Evolutionary conservation across 2,329 filamentous ascomycete species (phyloP), one percentile per base, ranked within the genome.

Genomic region (Xylaria arbuscula): DNA sequence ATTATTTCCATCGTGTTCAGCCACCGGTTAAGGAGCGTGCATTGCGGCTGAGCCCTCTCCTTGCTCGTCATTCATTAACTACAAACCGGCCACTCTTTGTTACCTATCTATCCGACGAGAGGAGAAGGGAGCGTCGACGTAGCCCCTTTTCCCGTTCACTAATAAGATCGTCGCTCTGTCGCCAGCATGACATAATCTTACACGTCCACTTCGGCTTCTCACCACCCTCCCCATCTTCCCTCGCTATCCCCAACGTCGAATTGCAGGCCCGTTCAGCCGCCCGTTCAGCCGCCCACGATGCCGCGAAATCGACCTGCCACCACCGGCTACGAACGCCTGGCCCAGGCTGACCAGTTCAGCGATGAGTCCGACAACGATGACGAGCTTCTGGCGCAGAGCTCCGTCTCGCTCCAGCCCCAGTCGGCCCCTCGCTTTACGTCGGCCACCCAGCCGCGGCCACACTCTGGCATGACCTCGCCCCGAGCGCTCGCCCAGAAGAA

Each of bases 281-380:
- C 28, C 28, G 13, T 13, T 32, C 38, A 47, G 6, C 64, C 59
- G 66, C 67, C 28, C 74, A 83, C 76, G 71, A 93, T 93, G 91
- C 86, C 90, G 75, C 89, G 88, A 78, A 84, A 83, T 70, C 87
- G 90, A 66, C 92, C 91, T 70, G 86, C 91, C 67, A 92, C 91
- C 51, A 94, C 93, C 72, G 93, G 93, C 80, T 96, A 96, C 82
- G 92, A 93, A 80, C 92, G 92, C 77, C 89, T 96, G 67, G 90
- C 92, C 71, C 93, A 96, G 81, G 92, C 92, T 73, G 92, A 94
- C 77, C 89, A 91, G 74, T 86, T 91, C 75, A 90, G 89, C 79
- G 90, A 92, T 76, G 89, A 91, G 66, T 92, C 90, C 62, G 90
- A 93, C 15, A 38, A 57, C 15, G 51, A 54, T 71, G 87, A 90